Evolutionary conservation across 169 alveolate species (phyloP).

Genomic region (Plasmodium gonderi): DNA sequence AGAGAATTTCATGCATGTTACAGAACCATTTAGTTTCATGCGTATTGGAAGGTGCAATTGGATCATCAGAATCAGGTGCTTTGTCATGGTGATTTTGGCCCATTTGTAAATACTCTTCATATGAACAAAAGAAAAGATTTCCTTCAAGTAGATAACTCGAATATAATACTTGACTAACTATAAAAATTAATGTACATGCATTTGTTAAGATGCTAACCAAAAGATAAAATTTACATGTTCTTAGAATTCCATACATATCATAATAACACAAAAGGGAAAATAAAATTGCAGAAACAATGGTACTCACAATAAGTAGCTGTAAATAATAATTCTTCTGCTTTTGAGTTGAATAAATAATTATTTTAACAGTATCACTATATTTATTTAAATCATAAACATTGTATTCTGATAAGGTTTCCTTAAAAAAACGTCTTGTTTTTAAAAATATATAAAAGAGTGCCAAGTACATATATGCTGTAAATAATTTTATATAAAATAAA

Average conservation of each 20-base stretch:
- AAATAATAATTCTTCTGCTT: conserved; percentile 49
- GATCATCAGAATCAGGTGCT: not conserved
- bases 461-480: conserved; percentile 22
- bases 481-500: conserved; percentile 9
- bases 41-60: conserved; percentile 14
- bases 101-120: conserved; percentile 24
- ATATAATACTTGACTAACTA: conserved; percentile 30
- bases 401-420: conserved; percentile 10
- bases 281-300: conserved; percentile 18
- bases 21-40: conserved; percentile 62
- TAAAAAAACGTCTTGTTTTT: conserved; percentile 35
- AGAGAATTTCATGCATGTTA: not conserved
- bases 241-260: conserved; percentile 48
- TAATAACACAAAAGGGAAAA: conserved; percentile 6
- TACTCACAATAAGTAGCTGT: conserved; percentile 21
- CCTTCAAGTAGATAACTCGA: conserved; percentile 59
- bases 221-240: conserved; percentile 45
- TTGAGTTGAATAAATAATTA: conserved; percentile 39
- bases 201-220: conserved; percentile 19
- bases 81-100: not conserved
- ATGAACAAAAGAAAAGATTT: conserved; percentile 41
- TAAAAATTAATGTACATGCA: conserved; percentile 25
- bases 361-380: conserved; percentile 29
- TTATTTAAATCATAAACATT: conserved; percentile 19
- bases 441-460: conserved; percentile 43